Percentiles rank a stretch among this genome's conserved stretches.
Evolutionary conservation across 176 grass and related monocot genomes (phyloP).

Genomic region (Sorghum bicolor): Sorghum_bicolor_NCBIv3 NC_012871.2:65074501-65075000

Average conservation of each 20-base stretch:
- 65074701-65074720: slow-evolving; percentile 72
- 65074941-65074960: slow-evolving; percentile 43
- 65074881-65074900: slow-evolving; percentile 27
- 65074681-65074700: too few relatives aligned
- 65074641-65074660: too few relatives aligned
- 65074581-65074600: too few relatives aligned
- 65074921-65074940: slow-evolving; percentile 32
- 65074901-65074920: slow-evolving; percentile 30
- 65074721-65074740: slow-evolving; percentile 71
- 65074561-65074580: too few relatives aligned
- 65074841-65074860: slow-evolving; percentile 14
- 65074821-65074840: neutral
- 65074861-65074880: slow-evolving; percentile 43
- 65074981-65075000: slow-evolving; percentile 20
- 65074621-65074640: too few relatives aligned
- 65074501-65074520: neutral
- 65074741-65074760: slow-evolving; percentile 45
- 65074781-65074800: slow-evolving; percentile 48
- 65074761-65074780: slow-evolving; percentile 34
- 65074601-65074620: too few relatives aligned
- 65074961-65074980: slow-evolving; percentile 49
- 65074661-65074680: too few relatives aligned
- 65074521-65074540: neutral
- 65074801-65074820: slow-evolving; percentile 31
- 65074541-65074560: neutral